A percentile compares a stretch with the other conserved stretches of the same genome.
Conservation (phyloP, 2,329 filamentous ascomycete species). For the Calonectria leucothoes region DNA sequence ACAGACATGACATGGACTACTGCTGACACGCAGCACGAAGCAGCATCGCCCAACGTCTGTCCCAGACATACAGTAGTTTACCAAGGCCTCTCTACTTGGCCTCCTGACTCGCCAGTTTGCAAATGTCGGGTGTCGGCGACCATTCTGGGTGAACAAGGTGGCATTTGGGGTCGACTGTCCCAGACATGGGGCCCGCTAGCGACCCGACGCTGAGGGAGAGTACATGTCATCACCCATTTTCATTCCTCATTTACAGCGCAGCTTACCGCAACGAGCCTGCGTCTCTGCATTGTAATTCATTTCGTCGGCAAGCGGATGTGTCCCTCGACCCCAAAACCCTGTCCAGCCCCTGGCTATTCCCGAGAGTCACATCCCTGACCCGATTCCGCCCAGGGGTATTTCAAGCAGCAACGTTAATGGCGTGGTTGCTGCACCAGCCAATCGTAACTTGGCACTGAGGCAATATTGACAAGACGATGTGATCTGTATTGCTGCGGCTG, state of each 20-base stretch:
- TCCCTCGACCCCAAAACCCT: conserved; percentile 1
- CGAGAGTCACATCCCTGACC: conserved; percentile 32
- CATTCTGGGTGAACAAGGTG: conserved; percentile 2
- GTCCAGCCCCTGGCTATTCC: conserved; percentile 31
- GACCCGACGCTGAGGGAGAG: conserved; percentile 12
- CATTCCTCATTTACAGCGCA: background rate
- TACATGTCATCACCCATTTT: background rate
- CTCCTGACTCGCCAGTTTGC: conserved; percentile 19
- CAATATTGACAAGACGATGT: conserved; percentile 14
- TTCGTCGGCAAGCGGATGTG: background rate
- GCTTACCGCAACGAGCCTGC: conserved; percentile 10
- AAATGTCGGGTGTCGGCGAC: background rate
- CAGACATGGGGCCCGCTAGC: conserved; percentile 1
- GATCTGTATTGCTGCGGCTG: conserved; percentile 15
- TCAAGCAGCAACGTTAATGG: conserved; percentile 30
- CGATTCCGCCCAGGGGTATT: conserved; percentile 22
- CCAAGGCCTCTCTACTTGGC: conserved; percentile 10
- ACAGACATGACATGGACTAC: conserved; percentile 5
- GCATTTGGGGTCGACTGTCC: background rate
- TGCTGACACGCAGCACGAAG: conserved; percentile 19
- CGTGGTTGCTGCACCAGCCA: conserved; percentile 27
- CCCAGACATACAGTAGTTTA: conserved; percentile 26
- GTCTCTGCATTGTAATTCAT: conserved; percentile 15
- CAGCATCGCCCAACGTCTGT: background rate
- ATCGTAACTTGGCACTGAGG: conserved; percentile 29